Percentiles rank a stretch among this genome's conserved stretches.
Conservation (phyloP, 2,329 filamentous ascomycete species). For the Colletotrichum sp. region DNA sequence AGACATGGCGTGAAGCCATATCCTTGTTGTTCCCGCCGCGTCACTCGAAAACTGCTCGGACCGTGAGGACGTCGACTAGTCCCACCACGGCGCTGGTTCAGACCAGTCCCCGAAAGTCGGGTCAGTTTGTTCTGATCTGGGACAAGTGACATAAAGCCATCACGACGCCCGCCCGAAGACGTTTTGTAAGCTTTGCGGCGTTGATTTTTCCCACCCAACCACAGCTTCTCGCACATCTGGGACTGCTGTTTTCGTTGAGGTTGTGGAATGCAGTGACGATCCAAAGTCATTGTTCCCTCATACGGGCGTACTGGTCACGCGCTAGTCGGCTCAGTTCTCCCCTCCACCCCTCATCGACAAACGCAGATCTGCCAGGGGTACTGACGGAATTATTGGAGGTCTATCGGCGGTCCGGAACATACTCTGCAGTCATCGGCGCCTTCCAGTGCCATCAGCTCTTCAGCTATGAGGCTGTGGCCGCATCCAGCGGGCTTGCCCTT, state of each 20-base stretch:
- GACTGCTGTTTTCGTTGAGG: slow-evolving; percentile 4
- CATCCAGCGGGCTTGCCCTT: not conserved
- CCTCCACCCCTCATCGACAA: not conserved
- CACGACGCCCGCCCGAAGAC: slow-evolving; percentile 3
- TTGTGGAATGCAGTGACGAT: not conserved
- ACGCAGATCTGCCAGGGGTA: not conserved
- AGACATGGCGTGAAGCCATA: slow-evolving; percentile 18
- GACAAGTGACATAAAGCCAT: slow-evolving; percentile 17
- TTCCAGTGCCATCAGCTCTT: not conserved
- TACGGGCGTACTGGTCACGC: slow-evolving; percentile 5
- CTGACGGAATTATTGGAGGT: not conserved
- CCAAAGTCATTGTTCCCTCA: not conserved
- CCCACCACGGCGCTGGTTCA: not conserved
- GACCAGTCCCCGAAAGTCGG: not conserved
- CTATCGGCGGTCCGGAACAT: not conserved
- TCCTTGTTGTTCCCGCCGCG: not conserved
- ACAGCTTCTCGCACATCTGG: not conserved
- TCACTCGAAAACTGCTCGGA: slow-evolving; percentile 7
- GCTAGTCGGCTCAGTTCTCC: not conserved
- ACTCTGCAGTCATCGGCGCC: slow-evolving; percentile 7
- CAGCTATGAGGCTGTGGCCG: not conserved
- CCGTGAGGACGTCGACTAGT: not conserved
- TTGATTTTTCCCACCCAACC: not conserved
- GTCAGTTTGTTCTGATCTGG: not conserved
- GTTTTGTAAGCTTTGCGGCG: slow-evolving; percentile 14